phyloP scores from a whole-genome alignment of 257 asterid species.

The Fraxinus pennsylvanica region DNA sequence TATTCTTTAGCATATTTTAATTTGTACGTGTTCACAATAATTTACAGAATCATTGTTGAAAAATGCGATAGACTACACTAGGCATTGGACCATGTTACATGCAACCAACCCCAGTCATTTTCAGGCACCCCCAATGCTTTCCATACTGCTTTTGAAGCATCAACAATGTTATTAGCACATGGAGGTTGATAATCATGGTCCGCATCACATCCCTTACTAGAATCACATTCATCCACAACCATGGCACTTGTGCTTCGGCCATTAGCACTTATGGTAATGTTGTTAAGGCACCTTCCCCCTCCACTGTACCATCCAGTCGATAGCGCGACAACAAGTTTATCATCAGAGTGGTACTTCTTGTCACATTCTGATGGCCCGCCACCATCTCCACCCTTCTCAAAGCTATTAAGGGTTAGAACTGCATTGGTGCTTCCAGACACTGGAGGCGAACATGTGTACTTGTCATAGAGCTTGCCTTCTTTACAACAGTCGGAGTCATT shows the following conservation, averaged over 20 bases:
- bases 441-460: slow-evolving; percentile 35
- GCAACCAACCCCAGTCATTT: slow-evolving; percentile 35
- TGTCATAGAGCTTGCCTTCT: slow-evolving; percentile 27
- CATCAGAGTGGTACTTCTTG: slow-evolving; percentile 34
- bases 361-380: slow-evolving; percentile 39
- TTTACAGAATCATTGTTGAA: not conserved
- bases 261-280: slow-evolving; percentile 30
- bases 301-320: slow-evolving; percentile 43
- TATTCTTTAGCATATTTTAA: not conserved
- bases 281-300: slow-evolving; percentile 30
- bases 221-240: slow-evolving; percentile 39
- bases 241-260: slow-evolving; percentile 29
- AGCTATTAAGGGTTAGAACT: slow-evolving; percentile 31
- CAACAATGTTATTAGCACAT: slow-evolving; percentile 49
- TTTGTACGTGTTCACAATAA: not conserved
- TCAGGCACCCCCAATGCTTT: slow-evolving; percentile 37
- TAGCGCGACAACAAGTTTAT: slow-evolving; percentile 30
- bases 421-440: slow-evolving; percentile 31
- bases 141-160: slow-evolving; percentile 53
- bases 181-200: slow-evolving; percentile 44
- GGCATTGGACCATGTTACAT: slow-evolving; percentile 26
- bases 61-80: not conserved
- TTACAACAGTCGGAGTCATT: slow-evolving; percentile 31
- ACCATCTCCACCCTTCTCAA: slow-evolving; percentile 40
- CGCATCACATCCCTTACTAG: slow-evolving; percentile 35